Conservation (phyloP, 2,329 filamentous ascomycete species). For the Pseudopyrenochaeta lycopersici region DNA sequence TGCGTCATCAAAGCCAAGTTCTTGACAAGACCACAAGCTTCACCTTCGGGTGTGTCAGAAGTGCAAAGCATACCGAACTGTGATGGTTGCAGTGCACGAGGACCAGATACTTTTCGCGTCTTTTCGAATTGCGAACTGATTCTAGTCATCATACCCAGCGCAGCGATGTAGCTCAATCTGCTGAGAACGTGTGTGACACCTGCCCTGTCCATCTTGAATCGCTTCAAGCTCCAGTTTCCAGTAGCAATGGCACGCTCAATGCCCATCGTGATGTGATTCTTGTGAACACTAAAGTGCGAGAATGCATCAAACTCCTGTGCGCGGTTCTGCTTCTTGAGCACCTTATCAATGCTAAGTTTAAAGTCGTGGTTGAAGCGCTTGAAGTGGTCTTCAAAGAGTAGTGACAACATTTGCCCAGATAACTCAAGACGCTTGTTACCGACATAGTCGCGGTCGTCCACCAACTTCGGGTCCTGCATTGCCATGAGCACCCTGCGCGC, state of each 20-base stretch:
- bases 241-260: slow-evolving; percentile 97
- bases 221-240: slow-evolving; percentile 96
- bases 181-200: slow-evolving; percentile 97
- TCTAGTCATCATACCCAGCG: slow-evolving; percentile 98
- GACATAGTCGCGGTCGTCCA: slow-evolving; percentile 97
- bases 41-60: slow-evolving; percentile 97
- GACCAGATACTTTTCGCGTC: slow-evolving; percentile 94
- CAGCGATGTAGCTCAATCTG: slow-evolving; percentile 93
- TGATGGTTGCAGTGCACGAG: slow-evolving; percentile 93
- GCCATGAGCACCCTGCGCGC: slow-evolving; percentile 95
- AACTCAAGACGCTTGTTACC: slow-evolving; percentile 96
- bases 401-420: slow-evolving; percentile 90
- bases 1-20: slow-evolving; percentile 99
- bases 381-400: slow-evolving; percentile 97
- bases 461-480: slow-evolving; percentile 84
- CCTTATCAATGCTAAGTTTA: slow-evolving; percentile 94
- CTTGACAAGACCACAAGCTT: slow-evolving; percentile 97
- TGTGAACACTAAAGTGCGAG: slow-evolving; percentile 82
- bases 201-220: slow-evolving; percentile 98
- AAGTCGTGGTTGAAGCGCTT: slow-evolving; percentile 92
- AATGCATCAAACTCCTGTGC: slow-evolving; percentile 89
- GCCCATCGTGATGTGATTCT: slow-evolving; percentile 86
- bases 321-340: slow-evolving; percentile 90
- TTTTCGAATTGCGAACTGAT: slow-evolving; percentile 99
- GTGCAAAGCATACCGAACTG: slow-evolving; percentile 99